Base-by-base conservation (phyloP, 225 moss, liverwort and hornwort species). In the Takakia lepidozioides region DNA sequence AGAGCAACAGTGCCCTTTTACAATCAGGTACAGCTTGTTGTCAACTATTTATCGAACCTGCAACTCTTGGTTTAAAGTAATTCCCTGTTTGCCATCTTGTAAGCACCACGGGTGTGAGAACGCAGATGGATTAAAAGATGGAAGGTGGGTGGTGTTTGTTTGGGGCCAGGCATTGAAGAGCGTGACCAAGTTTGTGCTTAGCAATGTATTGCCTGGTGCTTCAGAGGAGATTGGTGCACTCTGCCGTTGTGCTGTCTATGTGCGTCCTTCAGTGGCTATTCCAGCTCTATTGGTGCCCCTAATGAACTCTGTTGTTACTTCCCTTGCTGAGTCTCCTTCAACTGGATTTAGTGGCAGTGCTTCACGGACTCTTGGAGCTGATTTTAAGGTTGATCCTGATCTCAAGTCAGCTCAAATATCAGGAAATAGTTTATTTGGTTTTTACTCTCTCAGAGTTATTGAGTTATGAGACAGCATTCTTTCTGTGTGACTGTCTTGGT, bases 161-260 rank as follows among this genome's bases (percentile, higher is more conserved):
- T 54, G 35, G 38, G 25, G 60, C 58, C 59, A 88, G 84, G 84
- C 78, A 44, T 63, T 88, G 65, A 74, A 61, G 55, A 82, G 59
- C 66, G 82, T 88, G 38, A 48, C 68, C 37, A 88, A 82, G 58
- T 88, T 88, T 74, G 84, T 84, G 27, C 75, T 70, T 25, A 75
- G 73, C 56, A 84, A 75, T 17, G 75, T 84, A 48, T 66, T 88
- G 45, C 88, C 82, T 55, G 88, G 88, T 54, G 88, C 84, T 68
- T 75, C 75, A 30, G 73, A 82, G 25, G 88, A 88, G 61, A 82
- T 88, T 49, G 84, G 84, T 51, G 63, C 69, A 43, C 88, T 88
- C 50, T 88, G 88, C 62, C 65, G 56, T 41, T 60, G 60, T 52
- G 82, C 70, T 42, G 78, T 82, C 32, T 68, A 55, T 44, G 78